phyloP scores from a whole-genome alignment of 768 basidiomycete genomes.

The Tylopilus plumbeoviolaceoides region DNA sequence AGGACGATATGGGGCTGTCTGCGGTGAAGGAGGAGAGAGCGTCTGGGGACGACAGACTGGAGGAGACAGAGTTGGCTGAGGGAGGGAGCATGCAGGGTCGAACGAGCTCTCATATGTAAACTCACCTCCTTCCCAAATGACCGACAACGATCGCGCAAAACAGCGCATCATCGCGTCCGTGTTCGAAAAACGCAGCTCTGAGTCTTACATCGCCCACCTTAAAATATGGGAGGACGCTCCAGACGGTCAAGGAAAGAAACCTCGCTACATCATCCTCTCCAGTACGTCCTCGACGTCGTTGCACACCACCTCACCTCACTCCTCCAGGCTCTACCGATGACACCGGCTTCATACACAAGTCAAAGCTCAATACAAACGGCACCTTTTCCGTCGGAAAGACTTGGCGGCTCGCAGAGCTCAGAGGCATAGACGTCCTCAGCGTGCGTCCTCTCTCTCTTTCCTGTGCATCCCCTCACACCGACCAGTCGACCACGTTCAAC shows the following conservation, averaged over 20 bases:
- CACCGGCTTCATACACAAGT: constrained; percentile 85
- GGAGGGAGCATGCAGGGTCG: constrained; percentile 1
- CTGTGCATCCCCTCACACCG: constrained; percentile 11
- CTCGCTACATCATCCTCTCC: constrained; percentile 86
- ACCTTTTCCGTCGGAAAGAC: constrained; percentile 97
- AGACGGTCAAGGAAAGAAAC: constrained; percentile 72
- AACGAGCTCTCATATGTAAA: too few relatives aligned
- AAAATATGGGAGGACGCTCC: constrained; percentile 92
- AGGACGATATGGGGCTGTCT: constrained; percentile 30
- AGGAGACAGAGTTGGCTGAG: constrained; percentile 18
- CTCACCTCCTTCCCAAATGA: constrained; percentile 23
- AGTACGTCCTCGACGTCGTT: constrained; percentile 49
- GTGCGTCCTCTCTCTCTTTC: constrained; percentile 44
- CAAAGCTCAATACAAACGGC: constrained; percentile 91
- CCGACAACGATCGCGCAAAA: constrained; percentile 47
- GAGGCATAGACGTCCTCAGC: constrained; percentile 68
- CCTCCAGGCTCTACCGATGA: constrained; percentile 55
- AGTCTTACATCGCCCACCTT: constrained; percentile 81
- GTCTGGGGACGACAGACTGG: too few relatives aligned
- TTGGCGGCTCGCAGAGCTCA: constrained; percentile 83
- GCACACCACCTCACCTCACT: neutral
- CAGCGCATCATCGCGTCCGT: constrained; percentile 79
- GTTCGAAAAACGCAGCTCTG: constrained; percentile 72
- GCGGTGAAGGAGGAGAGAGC: constrained; percentile 29
- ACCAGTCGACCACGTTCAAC: constrained; percentile 63